Evolutionary conservation across 495 filamentous ascomycete genomes (phyloP).

Genomic region (Diplogelasinospora grovesii): DNA sequence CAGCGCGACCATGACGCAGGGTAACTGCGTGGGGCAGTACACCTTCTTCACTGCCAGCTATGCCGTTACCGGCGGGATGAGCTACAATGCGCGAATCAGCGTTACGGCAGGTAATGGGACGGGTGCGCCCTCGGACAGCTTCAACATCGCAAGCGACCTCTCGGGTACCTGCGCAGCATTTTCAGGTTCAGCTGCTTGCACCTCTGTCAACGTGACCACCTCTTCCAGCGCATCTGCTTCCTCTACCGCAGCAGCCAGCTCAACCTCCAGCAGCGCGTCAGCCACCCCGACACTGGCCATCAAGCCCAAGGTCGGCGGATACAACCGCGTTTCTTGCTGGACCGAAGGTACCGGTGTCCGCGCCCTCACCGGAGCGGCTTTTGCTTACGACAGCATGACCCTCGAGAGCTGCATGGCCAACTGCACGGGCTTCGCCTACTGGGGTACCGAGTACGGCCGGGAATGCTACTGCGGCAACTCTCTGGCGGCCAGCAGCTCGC

Average conservation of each 20-base stretch:
- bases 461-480: conserved; percentile 50
- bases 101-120: conserved; percentile 35
- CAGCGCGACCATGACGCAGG: conserved; percentile 40
- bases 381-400: conserved; percentile 45
- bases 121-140: conserved; percentile 26
- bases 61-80: conserved; percentile 37
- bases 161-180: conserved; percentile 34
- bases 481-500: conserved; percentile 31
- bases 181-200: conserved; percentile 18
- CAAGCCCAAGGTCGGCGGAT: conserved; percentile 33
- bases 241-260: conserved; percentile 8
- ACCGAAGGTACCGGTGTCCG: conserved; percentile 38
- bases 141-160: conserved; percentile 34
- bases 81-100: conserved; percentile 43
- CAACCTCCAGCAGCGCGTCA: conserved; percentile 14
- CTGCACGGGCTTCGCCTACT: conserved; percentile 41
- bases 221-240: conserved; percentile 19
- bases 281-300: conserved; percentile 28
- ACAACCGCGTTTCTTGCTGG: conserved; percentile 37
- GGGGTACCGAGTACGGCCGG: conserved; percentile 43
- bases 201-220: conserved; percentile 14
- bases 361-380: conserved; percentile 30
- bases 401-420: conserved; percentile 40
- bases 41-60: conserved; percentile 46
- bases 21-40: conserved; percentile 44